These are phyloP conservation scores for Avena atlantica DNA, from an alignment of 176 grass and related monocot genomes.

Conservation along the genomic window DNA sequence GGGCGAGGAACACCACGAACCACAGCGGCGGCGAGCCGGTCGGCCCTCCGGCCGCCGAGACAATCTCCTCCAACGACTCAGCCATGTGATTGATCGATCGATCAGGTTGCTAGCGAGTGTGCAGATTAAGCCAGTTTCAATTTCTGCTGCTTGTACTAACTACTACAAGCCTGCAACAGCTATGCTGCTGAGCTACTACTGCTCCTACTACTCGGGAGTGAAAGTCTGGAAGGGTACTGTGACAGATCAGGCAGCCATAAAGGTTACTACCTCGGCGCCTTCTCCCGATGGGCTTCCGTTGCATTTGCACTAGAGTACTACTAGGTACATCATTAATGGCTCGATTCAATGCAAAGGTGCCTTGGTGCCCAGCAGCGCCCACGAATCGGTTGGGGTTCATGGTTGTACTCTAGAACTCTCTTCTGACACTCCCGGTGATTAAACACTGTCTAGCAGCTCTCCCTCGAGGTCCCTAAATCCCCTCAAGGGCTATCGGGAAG, in stretches of 20 bases:
- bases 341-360: constrained; percentile 23
- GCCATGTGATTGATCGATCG: neutral
- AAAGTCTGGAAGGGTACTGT: neutral
- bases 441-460: no score
- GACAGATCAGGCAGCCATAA: neutral
- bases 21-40: neutral
- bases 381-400: neutral
- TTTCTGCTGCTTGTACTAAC: neutral
- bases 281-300: neutral
- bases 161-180: constrained; percentile 25
- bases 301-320: no score
- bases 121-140: neutral
- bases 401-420: no score
- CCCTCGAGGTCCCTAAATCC: no score
- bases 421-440: no score
- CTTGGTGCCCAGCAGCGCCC: constrained; percentile 10
- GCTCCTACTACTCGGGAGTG: constrained; percentile 13
- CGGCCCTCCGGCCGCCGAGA: neutral
- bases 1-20: constrained; percentile 30
- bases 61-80: neutral
- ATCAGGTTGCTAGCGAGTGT: neutral
- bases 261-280: neutral
- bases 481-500: no score
- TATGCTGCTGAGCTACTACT: neutral
- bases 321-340: neutral